A percentile compares a stretch with the other conserved stretches of the same genome.
Conservation (phyloP, 2,329 filamentous ascomycete species). For the Phoma sp. region DNA sequence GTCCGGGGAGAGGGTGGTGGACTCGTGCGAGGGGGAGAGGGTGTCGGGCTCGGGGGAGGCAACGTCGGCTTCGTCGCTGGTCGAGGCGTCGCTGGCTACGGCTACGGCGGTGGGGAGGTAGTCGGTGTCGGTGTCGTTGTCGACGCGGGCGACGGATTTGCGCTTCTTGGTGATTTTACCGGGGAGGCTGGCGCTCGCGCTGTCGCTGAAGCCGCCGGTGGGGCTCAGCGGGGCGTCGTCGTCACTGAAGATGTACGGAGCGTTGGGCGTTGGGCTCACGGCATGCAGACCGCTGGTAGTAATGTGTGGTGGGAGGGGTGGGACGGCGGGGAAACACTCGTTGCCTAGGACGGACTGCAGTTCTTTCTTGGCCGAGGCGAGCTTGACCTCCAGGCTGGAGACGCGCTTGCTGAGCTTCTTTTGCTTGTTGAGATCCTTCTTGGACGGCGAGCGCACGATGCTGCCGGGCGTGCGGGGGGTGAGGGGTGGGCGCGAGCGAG, state of each 20-base stretch:
- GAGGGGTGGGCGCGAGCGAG: not conserved
- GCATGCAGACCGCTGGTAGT: not conserved
- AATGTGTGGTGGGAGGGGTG: constrained; percentile 35
- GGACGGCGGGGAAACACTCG: constrained; percentile 49
- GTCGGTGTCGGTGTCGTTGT: constrained; percentile 21
- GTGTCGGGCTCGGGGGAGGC: constrained; percentile 14
- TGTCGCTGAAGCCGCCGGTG: not conserved
- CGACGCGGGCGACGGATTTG: constrained; percentile 40
- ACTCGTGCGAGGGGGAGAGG: constrained; percentile 18
- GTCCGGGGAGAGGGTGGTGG: no score
- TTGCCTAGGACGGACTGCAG: constrained; percentile 58
- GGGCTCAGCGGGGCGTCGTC: constrained; percentile 30
- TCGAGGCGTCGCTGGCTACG: constrained; percentile 28
- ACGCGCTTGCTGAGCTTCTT: constrained; percentile 66
- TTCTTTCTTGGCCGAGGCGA: constrained; percentile 63
- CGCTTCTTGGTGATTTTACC: constrained; percentile 49
- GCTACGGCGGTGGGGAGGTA: not conserved
- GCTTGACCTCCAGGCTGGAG: constrained; percentile 66
- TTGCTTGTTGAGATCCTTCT: constrained; percentile 65
- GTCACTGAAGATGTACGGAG: constrained; percentile 25
- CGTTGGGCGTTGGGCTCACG: constrained; percentile 15
- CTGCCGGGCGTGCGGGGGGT: constrained; percentile 33
- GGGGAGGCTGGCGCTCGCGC: constrained; percentile 3
- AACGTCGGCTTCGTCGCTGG: constrained; percentile 7
- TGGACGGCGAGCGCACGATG: constrained; percentile 59